Evolutionary conservation across 306 rosid species (phyloP), one percentile per base, ranked within the genome.

Genomic region (Prunus mongolica): DNA sequence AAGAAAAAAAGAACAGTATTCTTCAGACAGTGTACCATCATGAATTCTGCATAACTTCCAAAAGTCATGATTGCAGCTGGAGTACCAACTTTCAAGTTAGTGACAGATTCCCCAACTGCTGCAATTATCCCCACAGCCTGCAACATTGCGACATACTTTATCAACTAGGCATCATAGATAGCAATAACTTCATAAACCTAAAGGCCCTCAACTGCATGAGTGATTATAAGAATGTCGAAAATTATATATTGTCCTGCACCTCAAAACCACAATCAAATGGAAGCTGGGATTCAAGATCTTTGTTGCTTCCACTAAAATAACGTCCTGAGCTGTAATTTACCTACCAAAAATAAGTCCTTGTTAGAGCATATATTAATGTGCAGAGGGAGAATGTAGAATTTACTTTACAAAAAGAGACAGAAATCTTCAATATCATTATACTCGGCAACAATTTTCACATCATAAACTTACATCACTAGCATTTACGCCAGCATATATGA

Each of bases 261-360:
- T 95, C 98, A 83, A 95, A 95, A 65, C 98, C 97, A n/a, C 96
- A 93, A 90, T 95, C 94, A 83, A 95, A 89, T 45, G 97, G 98
- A 77, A 95, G 97, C 77, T 65, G 87, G 62, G 97, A 62, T 25
- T 82, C 79, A 76, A 67, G 76, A 52, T 86, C 93, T 71, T 73
- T 76, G 86, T 70, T 75, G 69, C 73, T 80, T 62, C 90, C 91
- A 69, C 85, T 81, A 71, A 94, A 94, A 85, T 94, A 94, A 67
- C 87, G 88, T 52, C 98, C 98, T 45, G 98, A 94, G 87, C 98
- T 92, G 88, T 92, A 94, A 78, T 94, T 94, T 81, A 94, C 98
- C 98, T 94, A 80, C 69, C 69, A 81, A 79, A 27, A 77, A 54
- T n/a, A 79, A 28, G 24, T 52, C 76, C 61, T 65, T 69, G 83